These are phyloP conservation scores for Eremomyces bilateralis DNA, from an alignment of 495 filamentous ascomycete species.

Conservation along the genomic window DNA sequence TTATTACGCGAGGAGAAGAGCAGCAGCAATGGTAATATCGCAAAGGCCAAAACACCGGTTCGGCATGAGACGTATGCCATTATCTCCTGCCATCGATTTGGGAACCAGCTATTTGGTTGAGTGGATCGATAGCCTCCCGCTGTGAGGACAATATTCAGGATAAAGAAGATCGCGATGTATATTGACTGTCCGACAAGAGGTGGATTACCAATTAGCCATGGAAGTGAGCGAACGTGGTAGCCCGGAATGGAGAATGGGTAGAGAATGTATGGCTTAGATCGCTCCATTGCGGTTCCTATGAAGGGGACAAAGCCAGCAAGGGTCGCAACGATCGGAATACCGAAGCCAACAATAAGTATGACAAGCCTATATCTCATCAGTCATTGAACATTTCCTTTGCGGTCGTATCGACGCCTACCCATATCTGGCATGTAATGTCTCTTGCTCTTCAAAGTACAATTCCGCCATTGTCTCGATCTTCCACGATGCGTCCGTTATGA, in stretches of 20 bases:
- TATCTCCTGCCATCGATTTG: conserved; percentile 13
- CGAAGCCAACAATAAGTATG: conserved; percentile 16
- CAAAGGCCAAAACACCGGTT: conserved; percentile 19
- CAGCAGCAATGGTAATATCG: conserved; percentile 16
- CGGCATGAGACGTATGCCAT: conserved; percentile 21
- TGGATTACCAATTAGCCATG: conserved; percentile 15
- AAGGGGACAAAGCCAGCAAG: conserved; percentile 15
- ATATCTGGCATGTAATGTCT: conserved; percentile 8
- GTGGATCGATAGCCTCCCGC: conserved; percentile 14
- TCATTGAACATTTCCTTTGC: conserved; percentile 11
- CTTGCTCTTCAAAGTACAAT: conserved; percentile 7
- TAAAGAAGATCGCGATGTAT: conserved; percentile 19
- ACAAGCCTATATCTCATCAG: conserved; percentile 14
- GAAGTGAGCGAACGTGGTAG: conserved; percentile 13
- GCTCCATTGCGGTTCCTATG: conserved; percentile 3
- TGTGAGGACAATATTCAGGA: conserved; percentile 22
- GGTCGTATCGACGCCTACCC: conserved; percentile 8
- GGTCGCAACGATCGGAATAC: conserved; percentile 15
- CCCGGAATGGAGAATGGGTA: conserved; percentile 19
- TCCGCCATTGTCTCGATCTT: too few relatives aligned
- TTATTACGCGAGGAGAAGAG: conserved; percentile 25
- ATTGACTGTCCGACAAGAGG: conserved; percentile 23
- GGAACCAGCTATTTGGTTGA: conserved; percentile 14
- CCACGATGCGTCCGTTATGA: too few relatives aligned
- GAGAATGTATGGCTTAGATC: conserved; percentile 16